Evolutionary conservation across 768 basidiomycete species (phyloP).

Genomic region (Dendrothele bispora): DNA sequence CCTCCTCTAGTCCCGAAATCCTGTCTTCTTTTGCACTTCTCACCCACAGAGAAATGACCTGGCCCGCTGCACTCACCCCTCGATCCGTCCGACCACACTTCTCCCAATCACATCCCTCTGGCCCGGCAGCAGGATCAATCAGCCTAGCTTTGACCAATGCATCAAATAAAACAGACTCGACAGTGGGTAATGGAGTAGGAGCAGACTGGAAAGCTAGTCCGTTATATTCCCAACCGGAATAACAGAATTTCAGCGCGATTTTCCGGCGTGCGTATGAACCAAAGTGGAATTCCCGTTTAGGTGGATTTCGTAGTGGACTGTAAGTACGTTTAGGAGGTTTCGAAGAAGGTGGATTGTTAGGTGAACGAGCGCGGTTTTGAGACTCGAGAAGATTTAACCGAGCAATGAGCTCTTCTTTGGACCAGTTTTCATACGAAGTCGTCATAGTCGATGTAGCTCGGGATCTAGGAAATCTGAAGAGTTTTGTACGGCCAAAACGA

Average conservation of each 20-base stretch:
- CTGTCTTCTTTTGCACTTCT: conserved; percentile 66
- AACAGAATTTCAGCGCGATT: conserved; percentile 92
- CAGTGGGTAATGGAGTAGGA: conserved; percentile 79
- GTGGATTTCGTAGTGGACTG: conserved; percentile 19
- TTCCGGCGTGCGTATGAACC: conserved; percentile 73
- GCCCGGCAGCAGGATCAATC: conserved; percentile 69
- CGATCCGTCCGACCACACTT: conserved; percentile 93
- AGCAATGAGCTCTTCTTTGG: conserved; percentile 70
- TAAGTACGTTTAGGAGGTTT: conserved; percentile 15
- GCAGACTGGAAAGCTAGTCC: conserved; percentile 83
- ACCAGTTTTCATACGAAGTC: conserved; percentile 54
- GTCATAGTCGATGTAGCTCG: conserved; percentile 22
- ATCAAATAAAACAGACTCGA: conserved; percentile 83
- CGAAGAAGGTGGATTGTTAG: conserved; percentile 9
- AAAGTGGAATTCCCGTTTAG: conserved; percentile 58
- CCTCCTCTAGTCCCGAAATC: conserved; percentile 15
- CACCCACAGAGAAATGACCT: conserved; percentile 91
- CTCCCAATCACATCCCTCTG: conserved; percentile 89
- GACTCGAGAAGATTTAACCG: conserved; percentile 60
- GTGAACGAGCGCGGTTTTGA: conserved; percentile 25
- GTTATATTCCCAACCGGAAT: conserved; percentile 89
- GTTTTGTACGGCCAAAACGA: no score
- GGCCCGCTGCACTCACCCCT: conserved; percentile 92
- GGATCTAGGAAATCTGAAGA: no score
- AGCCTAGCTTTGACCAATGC: conserved; percentile 78